phyloP scores from a whole-genome alignment of 768 basidiomycete genomes.

The Tylopilus subfusipes region DNA sequence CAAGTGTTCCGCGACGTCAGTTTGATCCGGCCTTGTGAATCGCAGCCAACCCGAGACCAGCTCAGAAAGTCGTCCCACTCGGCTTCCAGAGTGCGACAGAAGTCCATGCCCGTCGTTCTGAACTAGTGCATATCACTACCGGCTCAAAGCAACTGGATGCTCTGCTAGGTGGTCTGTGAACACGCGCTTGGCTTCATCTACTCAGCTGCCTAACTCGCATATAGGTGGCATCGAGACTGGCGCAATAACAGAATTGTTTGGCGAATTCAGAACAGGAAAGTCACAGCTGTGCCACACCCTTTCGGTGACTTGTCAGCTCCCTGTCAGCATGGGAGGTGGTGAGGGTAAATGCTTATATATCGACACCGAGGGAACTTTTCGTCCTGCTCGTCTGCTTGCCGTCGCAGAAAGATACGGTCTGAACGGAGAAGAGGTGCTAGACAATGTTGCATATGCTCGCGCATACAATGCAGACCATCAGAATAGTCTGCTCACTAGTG shows the following conservation, averaged over 20 bases:
- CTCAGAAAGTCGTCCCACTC: slow-evolving; percentile 92
- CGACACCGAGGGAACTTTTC: slow-evolving; percentile 99
- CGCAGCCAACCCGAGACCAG: slow-evolving; percentile 38
- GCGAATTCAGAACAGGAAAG: slow-evolving; percentile 98
- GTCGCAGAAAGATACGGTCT: slow-evolving; percentile 96
- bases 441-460: slow-evolving; percentile 97
- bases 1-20: slow-evolving; percentile 31
- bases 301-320: slow-evolving; percentile 96
- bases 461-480: slow-evolving; percentile 99
- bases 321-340: slow-evolving; percentile 96
- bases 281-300: slow-evolving; percentile 98
- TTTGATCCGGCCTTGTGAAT: slow-evolving; percentile 2
- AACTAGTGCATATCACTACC: slow-evolving; percentile 94
- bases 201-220: slow-evolving; percentile 14
- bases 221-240: slow-evolving; percentile 96
- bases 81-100: slow-evolving; percentile 99
- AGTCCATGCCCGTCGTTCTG: slow-evolving; percentile 90
- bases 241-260: slow-evolving; percentile 96
- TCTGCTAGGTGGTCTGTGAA: slow-evolving; percentile 74
- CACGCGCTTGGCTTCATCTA: background rate
- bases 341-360: slow-evolving; percentile 99
- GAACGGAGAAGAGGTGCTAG: slow-evolving; percentile 95
- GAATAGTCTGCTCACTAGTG: slow-evolving; percentile 80
- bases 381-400: slow-evolving; percentile 89
- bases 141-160: slow-evolving; percentile 96